Base-by-base conservation (phyloP, 2,329 filamentous ascomycete genomes). In the Aspergillus ochraceus region DNA sequence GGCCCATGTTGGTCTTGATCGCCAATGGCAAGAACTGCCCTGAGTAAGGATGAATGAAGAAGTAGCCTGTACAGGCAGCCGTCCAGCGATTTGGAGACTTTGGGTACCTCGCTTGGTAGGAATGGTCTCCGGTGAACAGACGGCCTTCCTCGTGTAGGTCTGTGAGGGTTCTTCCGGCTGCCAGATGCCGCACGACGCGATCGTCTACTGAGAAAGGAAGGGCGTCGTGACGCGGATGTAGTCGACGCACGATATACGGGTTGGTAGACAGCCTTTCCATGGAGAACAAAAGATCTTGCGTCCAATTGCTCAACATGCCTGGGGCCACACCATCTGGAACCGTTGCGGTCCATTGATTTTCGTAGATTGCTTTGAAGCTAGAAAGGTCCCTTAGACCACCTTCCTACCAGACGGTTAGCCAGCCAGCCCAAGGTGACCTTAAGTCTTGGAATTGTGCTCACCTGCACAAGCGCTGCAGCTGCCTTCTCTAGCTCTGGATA, bases 281-380 rank as follows among this genome's bases (percentile, higher is more conserved):
- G 12, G 51, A 53, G 10, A 53, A 53, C 17, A 53, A n/a, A 17
- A 53, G 19, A 19, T 53, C 51, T 45, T 53, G 51, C 19, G 51
- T 53, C 51, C 51, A 53, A 20, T 53, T 53, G 6, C 17, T 53
- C 51, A 53, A 4, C 32, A 53, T 45, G 12, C 51, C 51, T 4
- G 51, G 51, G 4, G 32, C 51, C 10, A 53, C 51, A 9, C 51
- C 51, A 14, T 53, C 51, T 3, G 51, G 51, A 6, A 53, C 6
- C 3, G 51, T 53, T 12, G 51, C 19, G 51, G 2, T 6, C 51
- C 51, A 53, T 24, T 53, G 51, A 42, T 24, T 20, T 24, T 53
- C 51, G 12, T 53, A 53, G 32, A 53, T 36, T 6, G 17, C 12
- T 3, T 24, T 45, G 4, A 36, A 53, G 32, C 51, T 53, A 9